phyloP scores from a whole-genome alignment of 768 basidiomycete genomes.

The Tephrocybe sp. region DNA sequence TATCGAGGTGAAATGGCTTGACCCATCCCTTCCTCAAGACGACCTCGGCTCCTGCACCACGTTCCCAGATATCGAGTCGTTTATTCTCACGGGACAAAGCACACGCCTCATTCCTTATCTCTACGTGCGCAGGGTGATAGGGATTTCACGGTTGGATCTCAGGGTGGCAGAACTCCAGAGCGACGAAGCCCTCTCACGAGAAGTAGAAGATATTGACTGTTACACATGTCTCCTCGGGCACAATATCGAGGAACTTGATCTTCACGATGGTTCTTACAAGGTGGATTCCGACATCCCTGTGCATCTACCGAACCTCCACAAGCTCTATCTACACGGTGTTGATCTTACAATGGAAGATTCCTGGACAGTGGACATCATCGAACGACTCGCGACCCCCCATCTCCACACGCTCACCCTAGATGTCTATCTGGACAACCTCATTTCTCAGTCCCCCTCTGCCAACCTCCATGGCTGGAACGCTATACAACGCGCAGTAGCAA shows the following conservation, averaged over 20 bases:
- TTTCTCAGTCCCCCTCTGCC: neutral
- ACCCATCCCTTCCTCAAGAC: neutral
- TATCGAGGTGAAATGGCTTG: neutral
- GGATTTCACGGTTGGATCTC: neutral
- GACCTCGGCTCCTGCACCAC: neutral
- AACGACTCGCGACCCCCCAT: neutral
- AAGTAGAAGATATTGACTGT: neutral
- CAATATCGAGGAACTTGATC: neutral
- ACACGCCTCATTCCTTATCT: neutral
- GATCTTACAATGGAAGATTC: neutral
- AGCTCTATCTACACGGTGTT: neutral
- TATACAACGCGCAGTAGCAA: neutral
- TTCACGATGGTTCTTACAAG: neutral
- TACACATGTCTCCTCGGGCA: neutral
- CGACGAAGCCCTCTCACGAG: neutral
- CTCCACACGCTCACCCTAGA: neutral
- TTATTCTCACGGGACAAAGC: neutral
- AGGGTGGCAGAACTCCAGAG: neutral
- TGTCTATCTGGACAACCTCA: neutral
- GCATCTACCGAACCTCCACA: neutral
- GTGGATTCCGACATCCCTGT: neutral
- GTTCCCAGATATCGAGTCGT: neutral
- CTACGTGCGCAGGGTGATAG: neutral
- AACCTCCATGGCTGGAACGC: neutral
- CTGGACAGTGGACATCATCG: neutral